Conservation (phyloP, 108 stramenopile genomes). For the Fragilaria crotonensis region DNA sequence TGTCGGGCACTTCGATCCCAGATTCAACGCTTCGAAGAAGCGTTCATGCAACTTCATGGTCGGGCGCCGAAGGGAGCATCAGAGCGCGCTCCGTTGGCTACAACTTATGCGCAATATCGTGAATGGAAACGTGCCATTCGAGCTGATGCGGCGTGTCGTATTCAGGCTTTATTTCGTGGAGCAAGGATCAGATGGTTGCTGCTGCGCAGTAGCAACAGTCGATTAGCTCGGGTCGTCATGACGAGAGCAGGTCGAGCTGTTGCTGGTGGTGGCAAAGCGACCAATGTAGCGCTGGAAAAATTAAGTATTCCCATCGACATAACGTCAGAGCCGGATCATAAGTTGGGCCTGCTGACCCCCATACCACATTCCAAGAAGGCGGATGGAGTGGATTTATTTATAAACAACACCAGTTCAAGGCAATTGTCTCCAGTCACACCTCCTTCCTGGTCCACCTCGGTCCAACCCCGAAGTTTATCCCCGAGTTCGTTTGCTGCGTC, state of each 20-base stretch:
- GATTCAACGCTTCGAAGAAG: slow-evolving; percentile 83
- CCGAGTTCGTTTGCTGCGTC: neutral
- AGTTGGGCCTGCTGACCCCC: neutral
- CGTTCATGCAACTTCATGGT: slow-evolving; percentile 67
- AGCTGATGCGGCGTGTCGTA: slow-evolving; percentile 75
- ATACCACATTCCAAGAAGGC: neutral
- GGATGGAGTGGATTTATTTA: neutral
- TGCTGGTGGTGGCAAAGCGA: too few species aligned
- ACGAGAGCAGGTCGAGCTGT: slow-evolving; percentile 32
- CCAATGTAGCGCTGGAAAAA: slow-evolving; percentile 26
- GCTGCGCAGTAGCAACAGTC: slow-evolving; percentile 36
- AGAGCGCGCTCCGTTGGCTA: slow-evolving; percentile 79
- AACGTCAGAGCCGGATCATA: slow-evolving; percentile 11
- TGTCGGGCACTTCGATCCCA: slow-evolving; percentile 82
- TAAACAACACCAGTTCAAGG: neutral
- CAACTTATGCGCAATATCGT: slow-evolving; percentile 82
- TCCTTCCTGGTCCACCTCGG: neutral
- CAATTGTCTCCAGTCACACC: neutral
- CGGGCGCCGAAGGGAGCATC: slow-evolving; percentile 66
- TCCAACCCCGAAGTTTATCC: neutral
- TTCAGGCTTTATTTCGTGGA: slow-evolving; percentile 77
- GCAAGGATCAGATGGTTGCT: slow-evolving; percentile 40
- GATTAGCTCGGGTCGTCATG: slow-evolving; percentile 39
- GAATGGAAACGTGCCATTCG: slow-evolving; percentile 88
- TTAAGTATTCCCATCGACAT: slow-evolving; percentile 75